These are phyloP conservation scores for Metrosideros polymorpha DNA, from an alignment of 441 rosid genomes.

Conservation along the genomic window DNA sequence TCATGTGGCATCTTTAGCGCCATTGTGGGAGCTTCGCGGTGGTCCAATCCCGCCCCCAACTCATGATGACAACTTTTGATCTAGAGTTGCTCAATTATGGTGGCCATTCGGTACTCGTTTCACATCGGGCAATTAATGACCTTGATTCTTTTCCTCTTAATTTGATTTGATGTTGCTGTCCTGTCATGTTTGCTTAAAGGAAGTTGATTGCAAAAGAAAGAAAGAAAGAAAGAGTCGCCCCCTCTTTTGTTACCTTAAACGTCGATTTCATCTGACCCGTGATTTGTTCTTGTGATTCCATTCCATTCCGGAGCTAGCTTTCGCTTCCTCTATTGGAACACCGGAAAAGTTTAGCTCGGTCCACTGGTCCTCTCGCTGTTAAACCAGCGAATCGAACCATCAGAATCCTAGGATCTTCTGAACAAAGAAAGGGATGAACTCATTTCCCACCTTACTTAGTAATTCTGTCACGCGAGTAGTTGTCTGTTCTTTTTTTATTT, in stretches of 20 bases:
- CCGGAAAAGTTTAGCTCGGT: too few species aligned
- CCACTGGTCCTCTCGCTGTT: too few species aligned
- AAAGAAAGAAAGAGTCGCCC: not conserved
- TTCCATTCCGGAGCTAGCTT: not conserved
- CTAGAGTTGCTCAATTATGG: not conserved
- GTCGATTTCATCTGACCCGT: not conserved
- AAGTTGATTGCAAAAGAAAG: not conserved
- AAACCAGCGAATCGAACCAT: not conserved
- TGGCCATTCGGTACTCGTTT: not conserved
- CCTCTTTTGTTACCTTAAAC: not conserved
- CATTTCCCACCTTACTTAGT: not conserved
- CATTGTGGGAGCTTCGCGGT: not conserved
- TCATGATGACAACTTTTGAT: not conserved
- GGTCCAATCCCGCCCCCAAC: not conserved
- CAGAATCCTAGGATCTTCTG: not conserved
- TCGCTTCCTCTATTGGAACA: not conserved
- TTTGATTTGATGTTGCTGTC: not conserved
- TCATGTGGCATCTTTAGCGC: not conserved
- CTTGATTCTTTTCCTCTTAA: not conserved
- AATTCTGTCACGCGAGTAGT: not conserved
- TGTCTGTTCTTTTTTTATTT: not conserved
- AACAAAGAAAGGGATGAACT: not conserved
- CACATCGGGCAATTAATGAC: not conserved
- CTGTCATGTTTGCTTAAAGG: not conserved
- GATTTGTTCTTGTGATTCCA: not conserved